Evolutionary conservation across 345 rosid species (phyloP), one percentile per base, ranked within the genome.

Genomic region (Carallia pectinifolia): DNA sequence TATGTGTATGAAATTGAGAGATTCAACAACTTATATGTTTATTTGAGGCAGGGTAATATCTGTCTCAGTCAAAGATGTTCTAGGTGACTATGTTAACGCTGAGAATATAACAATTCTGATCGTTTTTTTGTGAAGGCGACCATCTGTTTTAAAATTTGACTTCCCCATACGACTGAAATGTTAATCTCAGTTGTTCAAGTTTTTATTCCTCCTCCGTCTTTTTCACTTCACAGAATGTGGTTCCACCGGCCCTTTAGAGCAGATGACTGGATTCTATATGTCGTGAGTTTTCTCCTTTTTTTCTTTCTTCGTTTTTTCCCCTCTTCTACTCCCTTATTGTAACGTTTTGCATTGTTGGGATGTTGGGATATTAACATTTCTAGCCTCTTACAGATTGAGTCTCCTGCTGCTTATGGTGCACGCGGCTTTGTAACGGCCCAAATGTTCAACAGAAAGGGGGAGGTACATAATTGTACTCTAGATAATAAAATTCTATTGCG

Each of bases 231-330:
- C 81, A 95, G 98, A 88, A 85, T 95, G 87, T 92, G 98, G 96
- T 95, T 90, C 80, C 99, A 95, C 79, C 82, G 88, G 72, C 78
- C 87, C 17, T 52, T 89, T 38, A 89, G 89, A 81, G 98, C 98
- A 23, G 98, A 95, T 76, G 98, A 95, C 76, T 95, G 99, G 98
- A 76, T 95, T 56, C 80, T 95, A 50, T 95, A 80, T 74, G 96
- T 81, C 83, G 99, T 87, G 88, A 74, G 79, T 78, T 55, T 34
- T 60, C 29, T 17, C 16, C 53, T 52, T 47, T 53, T 12, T 31
- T 44, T 4, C 37, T 19, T 34, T 10, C 0, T 39, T 23, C 23
- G 23, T 0, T 1, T 8, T 39, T 39, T 7, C 2, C 4, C 7
- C 1, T 39, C 15, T 40, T 40, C 10, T 44, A 9, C 12, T 3